Conservation (phyloP, 495 filamentous ascomycete genomes). For the Ramalina intermedia region DNA sequence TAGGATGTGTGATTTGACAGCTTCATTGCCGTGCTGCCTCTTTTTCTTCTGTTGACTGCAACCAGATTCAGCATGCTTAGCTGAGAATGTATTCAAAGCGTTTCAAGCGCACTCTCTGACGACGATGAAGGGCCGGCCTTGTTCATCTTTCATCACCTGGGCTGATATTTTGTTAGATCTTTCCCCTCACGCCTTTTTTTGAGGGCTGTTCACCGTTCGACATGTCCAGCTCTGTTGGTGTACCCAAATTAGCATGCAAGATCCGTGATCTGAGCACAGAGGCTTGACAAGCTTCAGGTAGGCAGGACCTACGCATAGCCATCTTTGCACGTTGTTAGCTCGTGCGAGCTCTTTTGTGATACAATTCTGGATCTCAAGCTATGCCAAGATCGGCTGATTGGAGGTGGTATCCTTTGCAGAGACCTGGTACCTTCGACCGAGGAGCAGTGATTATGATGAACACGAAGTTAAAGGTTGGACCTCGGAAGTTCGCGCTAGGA, state of each 20-base stretch:
- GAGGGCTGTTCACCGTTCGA: slow-evolving; percentile 43
- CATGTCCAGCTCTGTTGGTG: slow-evolving; percentile 50
- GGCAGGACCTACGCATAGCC: slow-evolving; percentile 46
- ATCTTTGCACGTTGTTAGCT: slow-evolving; percentile 23
- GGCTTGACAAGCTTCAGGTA: background rate
- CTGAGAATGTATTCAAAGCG: background rate
- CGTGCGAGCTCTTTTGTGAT: background rate
- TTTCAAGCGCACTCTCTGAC: slow-evolving; percentile 76
- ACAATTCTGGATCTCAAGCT: background rate
- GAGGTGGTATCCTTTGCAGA: background rate
- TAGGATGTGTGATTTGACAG: slow-evolving; percentile 94
- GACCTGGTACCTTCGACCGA: too few species aligned
- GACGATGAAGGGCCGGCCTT: slow-evolving; percentile 92
- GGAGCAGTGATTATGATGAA: too few species aligned
- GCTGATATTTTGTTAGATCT: slow-evolving; percentile 34
- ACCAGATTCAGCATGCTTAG: slow-evolving; percentile 8
- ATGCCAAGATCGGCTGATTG: background rate
- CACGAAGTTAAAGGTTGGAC: background rate
- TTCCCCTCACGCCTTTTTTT: background rate
- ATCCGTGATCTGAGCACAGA: too few species aligned
- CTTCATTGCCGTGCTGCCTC: slow-evolving; percentile 88
- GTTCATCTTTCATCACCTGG: slow-evolving; percentile 77
- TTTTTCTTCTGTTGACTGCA: slow-evolving; percentile 92
- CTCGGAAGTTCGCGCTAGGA: slow-evolving; percentile 5
- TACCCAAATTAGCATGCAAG: too few species aligned